Evolutionary conservation across 2,329 filamentous ascomycete species (phyloP), one percentile per base, ranked within the genome.

Genomic region (Daldinia sp.): DNA sequence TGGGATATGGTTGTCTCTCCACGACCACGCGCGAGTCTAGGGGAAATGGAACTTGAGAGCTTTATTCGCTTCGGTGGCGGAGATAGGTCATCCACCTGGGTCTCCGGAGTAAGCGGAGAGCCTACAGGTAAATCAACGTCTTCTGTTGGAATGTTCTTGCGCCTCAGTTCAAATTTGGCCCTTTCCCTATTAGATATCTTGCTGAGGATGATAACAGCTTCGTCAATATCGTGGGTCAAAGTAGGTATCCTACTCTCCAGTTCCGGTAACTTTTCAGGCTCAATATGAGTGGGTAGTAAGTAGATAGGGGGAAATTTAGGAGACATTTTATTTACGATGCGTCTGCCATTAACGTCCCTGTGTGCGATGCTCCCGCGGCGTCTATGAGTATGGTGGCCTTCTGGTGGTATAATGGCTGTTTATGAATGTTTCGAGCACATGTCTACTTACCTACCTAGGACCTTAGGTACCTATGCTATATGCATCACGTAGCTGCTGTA

Each of bases 141-240:
- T 56, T 85, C 80, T 0, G 87, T 87, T 37, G 77, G 74, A 2
- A 97, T 69, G 11, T 87, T 88, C 45, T 86, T 83, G 5, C 86
- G 83, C 54, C 92, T 84, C 63, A 98, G 79, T 77, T 98, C 94
- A 70, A 96, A 88, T 47, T 85, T 82, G 0, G 92, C 92, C 15
- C 94, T 85, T 70, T 87, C 84, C 67, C 86, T 88, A 57, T 86
- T 89, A 0, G 82, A 82, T 30, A 96, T 83, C 68, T 88, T 92
- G 1, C 91, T 93, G 27, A 98, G 75, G 1, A 97, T 81, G 2
- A 97, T 76, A 3, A 85, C 82, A 0, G 93, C 93, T 75, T 94
- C 90, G 11, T 82, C 80, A 53, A 90, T 80, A 74, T 94, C 86
- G 61, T 90, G 89, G 0, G 92, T 94, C 54, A 95, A 74, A 0